phyloP scores from a whole-genome alignment of 805 yeast species.

The Metschnikowia koreensis region DNA sequence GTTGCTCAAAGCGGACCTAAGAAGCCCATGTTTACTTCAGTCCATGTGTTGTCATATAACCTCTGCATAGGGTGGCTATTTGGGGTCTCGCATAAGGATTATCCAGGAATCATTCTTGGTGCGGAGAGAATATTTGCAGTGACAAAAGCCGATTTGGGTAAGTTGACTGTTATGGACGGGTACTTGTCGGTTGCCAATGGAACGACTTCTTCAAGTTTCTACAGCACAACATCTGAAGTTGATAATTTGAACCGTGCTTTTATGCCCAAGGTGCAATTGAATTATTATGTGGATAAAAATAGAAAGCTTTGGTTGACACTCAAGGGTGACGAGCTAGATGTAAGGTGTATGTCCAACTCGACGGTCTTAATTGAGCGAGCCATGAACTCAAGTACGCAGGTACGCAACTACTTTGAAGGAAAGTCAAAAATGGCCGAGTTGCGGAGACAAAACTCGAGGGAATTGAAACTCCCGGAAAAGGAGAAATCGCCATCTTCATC shows the following conservation, averaged over 20 bases:
- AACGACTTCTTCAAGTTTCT: slow-evolving; percentile 46
- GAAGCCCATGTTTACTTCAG: slow-evolving; percentile 25
- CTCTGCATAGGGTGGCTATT: slow-evolving; percentile 80
- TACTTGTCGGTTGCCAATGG: slow-evolving; percentile 74
- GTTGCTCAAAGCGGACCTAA: background rate
- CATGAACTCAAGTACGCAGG: slow-evolving; percentile 44
- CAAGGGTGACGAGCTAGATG: slow-evolving; percentile 69
- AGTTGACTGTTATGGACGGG: slow-evolving; percentile 64
- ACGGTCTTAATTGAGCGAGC: slow-evolving; percentile 53
- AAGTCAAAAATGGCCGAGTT: slow-evolving; percentile 16
- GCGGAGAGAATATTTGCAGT: slow-evolving; percentile 70
- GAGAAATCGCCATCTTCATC: background rate
- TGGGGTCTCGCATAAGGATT: slow-evolving; percentile 40
- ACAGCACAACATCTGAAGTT: slow-evolving; percentile 45
- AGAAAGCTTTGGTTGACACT: slow-evolving; percentile 49
- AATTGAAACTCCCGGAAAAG: background rate
- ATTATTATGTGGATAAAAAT: slow-evolving; percentile 37
- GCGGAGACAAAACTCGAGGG: slow-evolving; percentile 2
- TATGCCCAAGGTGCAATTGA: slow-evolving; percentile 65
- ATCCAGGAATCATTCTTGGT: slow-evolving; percentile 78
- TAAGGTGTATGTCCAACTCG: slow-evolving; percentile 57
- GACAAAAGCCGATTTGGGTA: slow-evolving; percentile 60
- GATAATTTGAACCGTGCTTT: slow-evolving; percentile 58
- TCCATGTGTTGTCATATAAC: slow-evolving; percentile 60
- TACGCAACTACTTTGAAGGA: slow-evolving; percentile 36